A percentile compares a stretch with the other conserved stretches of the same genome.
Conservation (phyloP, 2,329 filamentous ascomycete genomes). For the Colletotrichum tanaceti region DNA sequence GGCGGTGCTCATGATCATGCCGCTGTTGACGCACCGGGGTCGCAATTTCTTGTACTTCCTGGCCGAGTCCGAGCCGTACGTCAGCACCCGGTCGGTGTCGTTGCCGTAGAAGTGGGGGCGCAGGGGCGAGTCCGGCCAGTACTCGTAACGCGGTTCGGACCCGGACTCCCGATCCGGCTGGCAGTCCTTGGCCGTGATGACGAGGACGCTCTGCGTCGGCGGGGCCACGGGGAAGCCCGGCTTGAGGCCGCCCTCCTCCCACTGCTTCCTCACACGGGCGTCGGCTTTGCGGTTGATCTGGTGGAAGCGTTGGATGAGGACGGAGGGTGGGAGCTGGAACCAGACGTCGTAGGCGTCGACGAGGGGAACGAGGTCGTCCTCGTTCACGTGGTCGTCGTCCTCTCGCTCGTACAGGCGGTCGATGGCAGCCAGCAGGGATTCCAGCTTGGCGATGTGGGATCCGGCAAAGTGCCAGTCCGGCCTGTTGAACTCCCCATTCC, state of each 20-base stretch:
- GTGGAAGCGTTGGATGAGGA: conserved; percentile 52
- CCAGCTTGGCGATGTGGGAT: conserved; percentile 54
- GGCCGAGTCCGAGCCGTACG: conserved; percentile 47
- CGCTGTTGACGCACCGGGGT: conserved; percentile 51
- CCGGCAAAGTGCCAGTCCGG: conserved; percentile 53
- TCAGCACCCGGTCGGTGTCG: conserved; percentile 47
- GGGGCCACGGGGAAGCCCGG: conserved; percentile 47
- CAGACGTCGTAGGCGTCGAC: conserved; percentile 54
- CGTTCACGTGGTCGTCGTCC: conserved; percentile 37
- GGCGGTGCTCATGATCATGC: conserved; percentile 52
- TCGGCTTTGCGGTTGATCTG: conserved; percentile 51
- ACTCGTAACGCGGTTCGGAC: conserved; percentile 50
- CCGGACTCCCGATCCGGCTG: conserved; percentile 49
- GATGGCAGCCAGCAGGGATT: conserved; percentile 49
- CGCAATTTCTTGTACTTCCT: conserved; percentile 50
- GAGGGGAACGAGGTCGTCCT: conserved; percentile 51
- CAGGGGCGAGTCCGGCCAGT: conserved; percentile 53
- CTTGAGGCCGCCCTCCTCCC: conserved; percentile 39
- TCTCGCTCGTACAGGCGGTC: conserved; percentile 45
- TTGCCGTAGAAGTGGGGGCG: conserved; percentile 50
- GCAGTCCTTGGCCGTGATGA: conserved; percentile 52
- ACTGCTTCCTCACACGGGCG: conserved; percentile 44
- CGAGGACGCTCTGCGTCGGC: conserved; percentile 49
- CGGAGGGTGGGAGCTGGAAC: conserved; percentile 54
- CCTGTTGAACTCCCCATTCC: conserved; percentile 52